phyloP scores from a whole-genome alignment of 2,329 filamentous ascomycete species.

The Aspergillus glaucus region DNA sequence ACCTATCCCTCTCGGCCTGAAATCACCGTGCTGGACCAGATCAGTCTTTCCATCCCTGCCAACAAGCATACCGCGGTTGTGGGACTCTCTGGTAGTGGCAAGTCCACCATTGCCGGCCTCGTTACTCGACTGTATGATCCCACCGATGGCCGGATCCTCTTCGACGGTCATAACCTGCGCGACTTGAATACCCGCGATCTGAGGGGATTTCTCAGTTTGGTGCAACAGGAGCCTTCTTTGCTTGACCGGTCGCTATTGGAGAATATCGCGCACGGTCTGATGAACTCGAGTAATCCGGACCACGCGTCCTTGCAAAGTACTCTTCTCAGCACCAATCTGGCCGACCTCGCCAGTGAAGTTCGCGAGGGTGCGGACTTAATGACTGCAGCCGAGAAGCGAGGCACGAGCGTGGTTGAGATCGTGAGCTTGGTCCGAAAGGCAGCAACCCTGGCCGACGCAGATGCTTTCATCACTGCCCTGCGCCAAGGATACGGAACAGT shows the following conservation, averaged over 20 bases:
- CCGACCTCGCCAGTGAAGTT: slow-evolving; percentile 19
- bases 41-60: slow-evolving; percentile 28
- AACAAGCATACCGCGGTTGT: slow-evolving; percentile 41
- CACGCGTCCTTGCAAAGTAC: slow-evolving; percentile 19
- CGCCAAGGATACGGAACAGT: slow-evolving; percentile 18
- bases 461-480: slow-evolving; percentile 21
- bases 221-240: slow-evolving; percentile 49
- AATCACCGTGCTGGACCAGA: slow-evolving; percentile 25
- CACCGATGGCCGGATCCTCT: slow-evolving; percentile 20
- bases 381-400: background rate
- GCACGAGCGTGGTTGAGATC: too few species aligned
- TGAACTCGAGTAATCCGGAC: slow-evolving; percentile 24
- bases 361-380: slow-evolving; percentile 16
- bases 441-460: slow-evolving; percentile 15
- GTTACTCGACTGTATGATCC: slow-evolving; percentile 35
- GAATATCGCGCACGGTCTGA: slow-evolving; percentile 48
- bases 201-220: slow-evolving; percentile 32
- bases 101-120: slow-evolving; percentile 41
- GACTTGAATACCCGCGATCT: slow-evolving; percentile 30
- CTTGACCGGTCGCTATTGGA: slow-evolving; percentile 48
- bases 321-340: slow-evolving; percentile 20
- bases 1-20: slow-evolving; percentile 33
- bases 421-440: too few species aligned
- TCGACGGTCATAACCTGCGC: slow-evolving; percentile 23
- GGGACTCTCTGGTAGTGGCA: slow-evolving; percentile 48